phyloP scores from a whole-genome alignment of 2,329 filamentous ascomycete genomes.

The Xylaria sp. region DNA sequence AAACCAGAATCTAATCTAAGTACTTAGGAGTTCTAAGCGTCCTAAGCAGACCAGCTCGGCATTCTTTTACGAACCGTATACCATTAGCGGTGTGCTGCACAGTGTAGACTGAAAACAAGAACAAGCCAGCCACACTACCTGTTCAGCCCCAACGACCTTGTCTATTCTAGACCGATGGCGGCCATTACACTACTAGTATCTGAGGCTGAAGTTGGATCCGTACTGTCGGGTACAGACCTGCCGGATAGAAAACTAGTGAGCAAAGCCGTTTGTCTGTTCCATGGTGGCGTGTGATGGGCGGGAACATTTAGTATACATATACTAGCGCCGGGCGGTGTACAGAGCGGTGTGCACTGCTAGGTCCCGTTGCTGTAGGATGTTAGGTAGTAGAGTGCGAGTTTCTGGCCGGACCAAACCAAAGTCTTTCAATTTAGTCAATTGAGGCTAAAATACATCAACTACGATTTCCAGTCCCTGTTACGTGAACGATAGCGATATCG shows the following conservation, averaged over 20 bases:
- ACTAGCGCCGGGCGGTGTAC: not conserved
- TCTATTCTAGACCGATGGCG: not conserved
- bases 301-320: not conserved
- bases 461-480: too few relatives aligned
- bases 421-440: too few relatives aligned
- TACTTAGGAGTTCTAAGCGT: too few relatives aligned
- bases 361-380: too few relatives aligned
- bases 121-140: not conserved
- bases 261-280: not conserved
- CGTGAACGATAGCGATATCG: too few relatives aligned
- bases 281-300: not conserved
- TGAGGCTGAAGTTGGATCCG: conserved; percentile 23
- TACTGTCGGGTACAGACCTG: conserved; percentile 18
- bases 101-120: not conserved
- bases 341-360: not conserved
- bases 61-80: not conserved
- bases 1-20: too few relatives aligned
- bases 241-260: not conserved
- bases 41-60: not conserved
- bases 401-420: too few relatives aligned
- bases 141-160: conserved; percentile 4
- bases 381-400: too few relatives aligned
- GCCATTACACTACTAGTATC: not conserved
- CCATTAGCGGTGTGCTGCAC: not conserved
- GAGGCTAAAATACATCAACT: not conserved